phyloP scores from a whole-genome alignment of 2,329 filamentous ascomycete genomes.

The Mycosphaerelloides madeirae region DNA sequence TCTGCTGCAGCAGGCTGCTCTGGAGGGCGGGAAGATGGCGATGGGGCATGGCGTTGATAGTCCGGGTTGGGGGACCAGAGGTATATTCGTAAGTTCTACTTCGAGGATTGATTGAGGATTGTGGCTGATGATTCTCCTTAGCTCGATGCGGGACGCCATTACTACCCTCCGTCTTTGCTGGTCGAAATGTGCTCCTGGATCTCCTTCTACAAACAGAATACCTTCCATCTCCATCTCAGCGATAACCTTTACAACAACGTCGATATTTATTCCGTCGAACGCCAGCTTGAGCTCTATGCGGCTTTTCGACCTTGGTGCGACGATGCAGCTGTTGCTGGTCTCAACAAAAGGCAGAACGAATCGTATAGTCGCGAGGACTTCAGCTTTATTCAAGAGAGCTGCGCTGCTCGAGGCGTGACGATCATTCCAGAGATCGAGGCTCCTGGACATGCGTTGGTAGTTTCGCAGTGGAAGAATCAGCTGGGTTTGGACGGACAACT shows the following conservation, averaged over 20 bases:
- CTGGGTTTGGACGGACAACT: conserved; percentile 45
- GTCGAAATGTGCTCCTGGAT: conserved; percentile 57
- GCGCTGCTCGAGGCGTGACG: conserved; percentile 53
- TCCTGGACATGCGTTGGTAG: conserved; percentile 53
- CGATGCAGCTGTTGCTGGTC: conserved; percentile 42
- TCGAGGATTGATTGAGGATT: background rate
- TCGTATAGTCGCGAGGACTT: conserved; percentile 51
- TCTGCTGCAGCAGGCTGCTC: conserved; percentile 48
- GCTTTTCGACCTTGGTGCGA: conserved; percentile 54
- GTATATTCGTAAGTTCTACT: conserved; percentile 21
- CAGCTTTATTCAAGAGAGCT: conserved; percentile 49
- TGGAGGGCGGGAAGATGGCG: conserved; percentile 38
- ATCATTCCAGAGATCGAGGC: conserved; percentile 58
- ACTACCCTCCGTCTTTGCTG: conserved; percentile 52
- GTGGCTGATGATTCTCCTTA: conserved; percentile 1
- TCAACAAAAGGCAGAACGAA: conserved; percentile 52
- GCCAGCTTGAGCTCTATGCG: conserved; percentile 49
- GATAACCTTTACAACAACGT: conserved; percentile 54
- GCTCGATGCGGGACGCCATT: conserved; percentile 54
- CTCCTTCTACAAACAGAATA: conserved; percentile 59
- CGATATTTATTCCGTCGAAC: conserved; percentile 45
- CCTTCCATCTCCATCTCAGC: conserved; percentile 55
- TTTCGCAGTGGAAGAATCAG: conserved; percentile 57
- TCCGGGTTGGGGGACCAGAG: conserved; percentile 42
- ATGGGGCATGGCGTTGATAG: conserved; percentile 45